Base-by-base conservation (phyloP, 1,139 yeast genomes). In the Wickerhamomyces sp. region DNA sequence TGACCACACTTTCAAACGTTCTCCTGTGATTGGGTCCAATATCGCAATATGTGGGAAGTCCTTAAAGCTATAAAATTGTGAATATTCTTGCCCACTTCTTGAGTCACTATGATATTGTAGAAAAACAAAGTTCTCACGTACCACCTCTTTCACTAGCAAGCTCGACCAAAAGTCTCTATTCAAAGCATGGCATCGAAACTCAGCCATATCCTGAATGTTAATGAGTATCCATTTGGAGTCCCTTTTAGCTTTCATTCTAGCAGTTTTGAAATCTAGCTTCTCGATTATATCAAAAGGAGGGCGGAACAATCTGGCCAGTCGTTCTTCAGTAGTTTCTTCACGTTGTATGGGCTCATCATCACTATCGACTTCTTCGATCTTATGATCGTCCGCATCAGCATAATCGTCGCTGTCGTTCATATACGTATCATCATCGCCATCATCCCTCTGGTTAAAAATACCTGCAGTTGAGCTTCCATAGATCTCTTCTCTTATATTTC, bases 131-230 rank as follows among this genome's bases (percentile, higher is more conserved):
- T 82, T 72, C 28, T 76, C 79, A 36, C 68, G 68, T 4, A 92
- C 81, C 3, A 78, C 54, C 19, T 70, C 73, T 58, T 87, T 89
- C 15, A 94, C 72, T 3, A 70, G 69, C n/a, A 64, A 52, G 41
- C 82, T 74, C 18, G 95, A 78, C 97, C 97, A 94, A 49, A 94
- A 78, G 61, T 94, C 99, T 44, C 98, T 73, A 62, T 94, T 94
- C 40, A 94, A 65, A 25, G 85, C 81, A 58, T 92, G 98, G 55
- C 97, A 90, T 49, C 78, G 78, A 56, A 94, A 94, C 54, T 88
- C 95, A 1, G 83, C 67, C 17, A 80, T 67, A 54, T 92, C 94
- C 60, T 94, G 98, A 35, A 94, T 77, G 58, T 92, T 94, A 25
- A 92, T 72, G 52, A 94, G 65, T 15, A 94, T 72, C 97, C 97